A percentile compares a stretch with the other conserved stretches of the same genome.
These are phyloP conservation scores for Arthrobotrys pseudoclavata DNA, from an alignment of 2,329 filamentous ascomycete species.

Conservation along the genomic window DNA sequence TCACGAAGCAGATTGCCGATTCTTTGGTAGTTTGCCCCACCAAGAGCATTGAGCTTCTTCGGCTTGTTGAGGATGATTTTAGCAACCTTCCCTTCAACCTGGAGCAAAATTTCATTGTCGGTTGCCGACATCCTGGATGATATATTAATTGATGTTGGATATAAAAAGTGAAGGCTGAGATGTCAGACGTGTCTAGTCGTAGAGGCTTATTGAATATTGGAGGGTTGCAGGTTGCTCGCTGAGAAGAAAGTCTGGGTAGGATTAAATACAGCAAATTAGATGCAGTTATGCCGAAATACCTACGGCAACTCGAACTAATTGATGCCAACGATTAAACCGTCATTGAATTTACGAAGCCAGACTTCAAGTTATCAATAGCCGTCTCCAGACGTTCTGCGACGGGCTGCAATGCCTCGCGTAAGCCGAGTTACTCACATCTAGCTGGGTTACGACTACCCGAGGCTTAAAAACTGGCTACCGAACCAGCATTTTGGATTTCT, in stretches of 20 bases:
- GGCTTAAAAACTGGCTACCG: constrained; percentile 49
- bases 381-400: background rate
- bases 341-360: constrained; percentile 19
- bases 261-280: constrained; percentile 24
- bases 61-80: constrained; percentile 88
- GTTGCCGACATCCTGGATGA: constrained; percentile 40
- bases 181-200: background rate
- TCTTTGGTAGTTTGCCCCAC: constrained; percentile 79
- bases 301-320: constrained; percentile 20
- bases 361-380: constrained; percentile 11
- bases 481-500: constrained; percentile 18
- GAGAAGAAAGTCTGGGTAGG: constrained; percentile 14
- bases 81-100: constrained; percentile 71
- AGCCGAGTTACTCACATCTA: constrained; percentile 42
- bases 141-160: constrained; percentile 12
- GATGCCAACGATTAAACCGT: constrained; percentile 13
- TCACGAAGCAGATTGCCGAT: constrained; percentile 81
- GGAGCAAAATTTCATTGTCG: constrained; percentile 47
- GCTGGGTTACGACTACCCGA: constrained; percentile 30
- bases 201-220: background rate
- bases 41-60: constrained; percentile 88
- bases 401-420: constrained; percentile 19
- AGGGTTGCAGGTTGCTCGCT: constrained; percentile 1
- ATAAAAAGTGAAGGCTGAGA: background rate
- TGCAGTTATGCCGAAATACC: constrained; percentile 2